Conservation (phyloP, 2,329 filamentous ascomycete species). For the Cladophialophora exuberans region DNA sequence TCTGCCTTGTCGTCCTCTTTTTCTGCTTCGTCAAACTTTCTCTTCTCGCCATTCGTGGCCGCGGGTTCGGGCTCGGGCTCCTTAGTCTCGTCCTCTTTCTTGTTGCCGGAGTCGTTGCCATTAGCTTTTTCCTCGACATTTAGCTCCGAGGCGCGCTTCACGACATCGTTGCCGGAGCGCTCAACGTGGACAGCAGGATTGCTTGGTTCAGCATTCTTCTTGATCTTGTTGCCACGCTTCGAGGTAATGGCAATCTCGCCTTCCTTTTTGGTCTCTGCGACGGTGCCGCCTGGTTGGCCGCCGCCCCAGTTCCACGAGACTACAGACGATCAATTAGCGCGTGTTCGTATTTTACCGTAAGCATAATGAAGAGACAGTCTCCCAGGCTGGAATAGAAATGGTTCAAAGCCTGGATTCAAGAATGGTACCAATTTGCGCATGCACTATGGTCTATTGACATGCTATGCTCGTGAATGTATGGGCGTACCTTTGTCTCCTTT, state of each 20-base stretch:
- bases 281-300: constrained; percentile 59
- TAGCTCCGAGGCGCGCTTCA: constrained; percentile 65
- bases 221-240: constrained; percentile 65
- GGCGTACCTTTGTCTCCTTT: constrained; percentile 55
- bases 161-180: constrained; percentile 65
- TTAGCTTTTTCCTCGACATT: constrained; percentile 55
- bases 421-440: too few relatives aligned
- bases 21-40: constrained; percentile 22
- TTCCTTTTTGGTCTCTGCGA: constrained; percentile 59
- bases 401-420: too few relatives aligned
- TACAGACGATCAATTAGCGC: constrained; percentile 36
- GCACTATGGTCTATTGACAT: background rate
- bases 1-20: constrained; percentile 43
- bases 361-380: background rate
- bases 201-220: constrained; percentile 62
- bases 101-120: constrained; percentile 36
- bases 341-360: background rate
- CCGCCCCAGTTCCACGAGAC: constrained; percentile 67
- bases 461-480: background rate
- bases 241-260: constrained; percentile 65
- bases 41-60: constrained; percentile 23
- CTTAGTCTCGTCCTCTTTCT: constrained; percentile 43
- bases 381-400: background rate
- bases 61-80: constrained; percentile 44
- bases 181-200: constrained; percentile 65